phyloP scores from a whole-genome alignment of 495 filamentous ascomycete species.

The Penicillium cosmopolitanum region DNA sequence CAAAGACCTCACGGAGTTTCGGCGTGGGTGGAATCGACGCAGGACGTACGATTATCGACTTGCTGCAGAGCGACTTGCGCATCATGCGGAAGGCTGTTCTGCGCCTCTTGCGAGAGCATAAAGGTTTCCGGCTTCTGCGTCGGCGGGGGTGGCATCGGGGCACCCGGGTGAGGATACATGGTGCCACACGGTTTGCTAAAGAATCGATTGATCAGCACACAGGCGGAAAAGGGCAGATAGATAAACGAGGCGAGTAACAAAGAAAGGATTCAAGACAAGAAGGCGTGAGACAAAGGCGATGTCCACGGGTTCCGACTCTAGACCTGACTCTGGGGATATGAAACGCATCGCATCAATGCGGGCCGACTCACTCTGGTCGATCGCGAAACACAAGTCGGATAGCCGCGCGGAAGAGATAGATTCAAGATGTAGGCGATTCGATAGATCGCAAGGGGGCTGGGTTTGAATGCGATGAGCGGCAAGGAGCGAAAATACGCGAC shows the following conservation, averaged over 20 bases:
- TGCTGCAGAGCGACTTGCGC: slow-evolving; percentile 97
- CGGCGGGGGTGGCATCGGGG: slow-evolving; percentile 71
- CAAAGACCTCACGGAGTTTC: background rate
- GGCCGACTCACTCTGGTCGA: background rate
- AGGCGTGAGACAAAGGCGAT: background rate
- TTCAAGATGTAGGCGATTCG: no score
- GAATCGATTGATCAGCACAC: slow-evolving; percentile 24
- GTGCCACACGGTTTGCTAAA: slow-evolving; percentile 15
- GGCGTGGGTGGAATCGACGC: background rate
- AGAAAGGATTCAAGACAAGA: slow-evolving; percentile 9
- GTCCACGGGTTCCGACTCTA: slow-evolving; percentile 4
- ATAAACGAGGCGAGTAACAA: slow-evolving; percentile 26
- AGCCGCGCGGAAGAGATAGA: background rate
- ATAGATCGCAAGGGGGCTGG: background rate
- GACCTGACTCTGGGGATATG: background rate
- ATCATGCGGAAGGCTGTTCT: slow-evolving; percentile 94
- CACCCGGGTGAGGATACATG: slow-evolving; percentile 58
- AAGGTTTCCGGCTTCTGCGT: slow-evolving; percentile 98
- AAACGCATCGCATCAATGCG: background rate
- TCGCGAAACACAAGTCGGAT: background rate
- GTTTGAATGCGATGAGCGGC: slow-evolving; percentile 10
- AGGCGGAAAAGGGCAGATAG: slow-evolving; percentile 18
- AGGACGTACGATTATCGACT: slow-evolving; percentile 90
- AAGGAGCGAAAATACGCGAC: slow-evolving; percentile 21
- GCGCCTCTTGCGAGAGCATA: slow-evolving; percentile 94